Evolutionary conservation across 192 early-diverging fungal genomes (phyloP).

Genomic region (Spizellomyces sp.): DNA sequence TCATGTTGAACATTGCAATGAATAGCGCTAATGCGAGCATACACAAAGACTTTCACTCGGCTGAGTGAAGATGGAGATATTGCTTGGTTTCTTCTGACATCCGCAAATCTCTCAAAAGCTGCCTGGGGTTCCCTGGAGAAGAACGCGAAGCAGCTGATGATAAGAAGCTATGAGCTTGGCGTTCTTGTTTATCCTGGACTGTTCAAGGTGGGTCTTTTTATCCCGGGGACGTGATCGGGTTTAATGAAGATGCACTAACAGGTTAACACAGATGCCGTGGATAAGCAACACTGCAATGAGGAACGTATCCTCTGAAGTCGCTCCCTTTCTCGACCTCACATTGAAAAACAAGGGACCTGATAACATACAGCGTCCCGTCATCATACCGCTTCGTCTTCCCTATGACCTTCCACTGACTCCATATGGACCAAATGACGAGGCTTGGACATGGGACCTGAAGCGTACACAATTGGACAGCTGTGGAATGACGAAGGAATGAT

Average conservation of each 20-base stretch:
- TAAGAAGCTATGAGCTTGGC: constrained; percentile 70
- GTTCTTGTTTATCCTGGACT: constrained; percentile 59
- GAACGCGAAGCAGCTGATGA: constrained; percentile 52
- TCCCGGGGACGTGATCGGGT: constrained; percentile 1
- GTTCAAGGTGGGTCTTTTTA: constrained; percentile 52
- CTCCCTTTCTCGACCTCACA: neutral
- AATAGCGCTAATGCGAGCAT: neutral
- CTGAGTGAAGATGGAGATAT: constrained; percentile 23
- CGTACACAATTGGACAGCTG: constrained; percentile 10
- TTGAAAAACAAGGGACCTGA: neutral
- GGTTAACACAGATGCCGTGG: constrained; percentile 25
- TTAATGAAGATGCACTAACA: neutral
- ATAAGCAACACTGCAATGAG: constrained; percentile 1
- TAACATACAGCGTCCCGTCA: constrained; percentile 1
- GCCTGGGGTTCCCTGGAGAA: constrained; percentile 66
- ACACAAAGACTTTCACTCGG: constrained; percentile 12
- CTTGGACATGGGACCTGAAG: constrained; percentile 47
- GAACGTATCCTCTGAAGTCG: constrained; percentile 17
- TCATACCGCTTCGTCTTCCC: constrained; percentile 61
- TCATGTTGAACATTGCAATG: constrained; percentile 11
- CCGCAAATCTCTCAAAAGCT: constrained; percentile 65
- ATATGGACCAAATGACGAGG: constrained; percentile 43
- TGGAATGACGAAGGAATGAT: neutral
- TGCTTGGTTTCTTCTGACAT: constrained; percentile 46
- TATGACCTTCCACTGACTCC: constrained; percentile 61